These are phyloP conservation scores for Botrytis galanthina DNA, from an alignment of 2,329 filamentous ascomycete species.

Conservation along the genomic window DNA sequence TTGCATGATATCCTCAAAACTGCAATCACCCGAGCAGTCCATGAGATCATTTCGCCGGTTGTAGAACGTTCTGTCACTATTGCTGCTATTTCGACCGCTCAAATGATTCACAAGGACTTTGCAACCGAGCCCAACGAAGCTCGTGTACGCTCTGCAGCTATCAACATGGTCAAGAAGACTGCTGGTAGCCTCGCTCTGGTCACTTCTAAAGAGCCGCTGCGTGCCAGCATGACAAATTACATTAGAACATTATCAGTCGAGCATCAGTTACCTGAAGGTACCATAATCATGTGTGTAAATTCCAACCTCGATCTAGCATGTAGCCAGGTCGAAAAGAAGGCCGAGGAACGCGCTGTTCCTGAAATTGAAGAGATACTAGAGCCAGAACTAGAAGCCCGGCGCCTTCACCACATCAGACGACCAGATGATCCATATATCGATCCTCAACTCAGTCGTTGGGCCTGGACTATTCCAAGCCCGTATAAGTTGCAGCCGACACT, in stretches of 20 bases:
- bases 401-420: slow-evolving; percentile 70
- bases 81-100: slow-evolving; percentile 91
- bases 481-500: slow-evolving; percentile 75
- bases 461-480: slow-evolving; percentile 88
- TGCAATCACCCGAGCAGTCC: slow-evolving; percentile 84
- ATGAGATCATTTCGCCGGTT: slow-evolving; percentile 95
- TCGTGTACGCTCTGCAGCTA: slow-evolving; percentile 78
- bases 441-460: slow-evolving; percentile 80
- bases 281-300: slow-evolving; percentile 98
- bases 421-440: slow-evolving; percentile 85
- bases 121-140: slow-evolving; percentile 88
- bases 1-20: slow-evolving; percentile 75
- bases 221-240: slow-evolving; percentile 97
- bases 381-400: slow-evolving; percentile 71
- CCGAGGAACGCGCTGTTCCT: slow-evolving; percentile 85
- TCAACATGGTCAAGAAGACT: slow-evolving; percentile 92
- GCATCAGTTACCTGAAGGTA: slow-evolving; percentile 83
- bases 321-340: slow-evolving; percentile 90
- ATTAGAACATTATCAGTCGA: slow-evolving; percentile 70
- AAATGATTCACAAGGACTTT: slow-evolving; percentile 96
- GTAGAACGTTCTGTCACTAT: slow-evolving; percentile 98
- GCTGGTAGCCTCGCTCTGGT: slow-evolving; percentile 92
- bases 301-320: slow-evolving; percentile 94
- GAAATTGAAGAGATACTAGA: slow-evolving; percentile 96
- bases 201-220: slow-evolving; percentile 95